phyloP scores from a whole-genome alignment of 805 yeast species.

The Suhomyces kilbournensis region DNA sequence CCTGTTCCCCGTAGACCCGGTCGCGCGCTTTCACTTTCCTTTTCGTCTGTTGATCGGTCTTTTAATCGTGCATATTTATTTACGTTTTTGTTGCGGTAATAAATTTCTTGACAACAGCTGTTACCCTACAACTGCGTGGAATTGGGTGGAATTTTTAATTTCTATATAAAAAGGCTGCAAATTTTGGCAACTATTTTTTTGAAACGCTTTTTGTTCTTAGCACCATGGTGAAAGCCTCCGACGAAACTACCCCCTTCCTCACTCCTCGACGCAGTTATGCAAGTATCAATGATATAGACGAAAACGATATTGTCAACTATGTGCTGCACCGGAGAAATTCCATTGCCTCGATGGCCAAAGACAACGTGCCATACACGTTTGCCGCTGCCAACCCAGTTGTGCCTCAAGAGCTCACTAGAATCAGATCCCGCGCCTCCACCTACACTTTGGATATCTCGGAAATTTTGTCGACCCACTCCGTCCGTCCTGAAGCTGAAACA shows the following conservation, averaged over 20 bases:
- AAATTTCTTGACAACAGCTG: not conserved
- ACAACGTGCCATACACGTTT: conserved; percentile 13
- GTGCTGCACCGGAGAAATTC: conserved; percentile 40
- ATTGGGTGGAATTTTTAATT: not conserved
- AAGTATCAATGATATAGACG: conserved; percentile 20
- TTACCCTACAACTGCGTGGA: not conserved
- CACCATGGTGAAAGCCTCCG: not conserved
- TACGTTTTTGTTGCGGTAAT: not conserved
- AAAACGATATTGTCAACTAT: conserved; percentile 35
- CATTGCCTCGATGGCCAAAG: conserved; percentile 31
- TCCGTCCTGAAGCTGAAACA: conserved; percentile 45
- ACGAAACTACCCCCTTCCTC: conserved; percentile 8
- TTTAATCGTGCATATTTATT: not conserved
- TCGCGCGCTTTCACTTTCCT: not conserved
- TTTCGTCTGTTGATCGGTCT: not conserved
- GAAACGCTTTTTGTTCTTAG: not conserved
- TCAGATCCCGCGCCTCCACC: conserved; percentile 13
- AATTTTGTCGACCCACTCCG: conserved; percentile 23
- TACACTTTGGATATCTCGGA: conserved; percentile 15
- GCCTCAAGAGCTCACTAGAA: conserved; percentile 14
- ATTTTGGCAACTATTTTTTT: not conserved
- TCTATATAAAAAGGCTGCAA: not conserved
- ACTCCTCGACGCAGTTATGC: conserved; percentile 6
- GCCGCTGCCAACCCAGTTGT: conserved; percentile 10
- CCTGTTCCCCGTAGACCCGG: not conserved